Base-by-base conservation (phyloP, 192 early-diverging fungal species). In the Jimgerdemannia lactiflua region DNA sequence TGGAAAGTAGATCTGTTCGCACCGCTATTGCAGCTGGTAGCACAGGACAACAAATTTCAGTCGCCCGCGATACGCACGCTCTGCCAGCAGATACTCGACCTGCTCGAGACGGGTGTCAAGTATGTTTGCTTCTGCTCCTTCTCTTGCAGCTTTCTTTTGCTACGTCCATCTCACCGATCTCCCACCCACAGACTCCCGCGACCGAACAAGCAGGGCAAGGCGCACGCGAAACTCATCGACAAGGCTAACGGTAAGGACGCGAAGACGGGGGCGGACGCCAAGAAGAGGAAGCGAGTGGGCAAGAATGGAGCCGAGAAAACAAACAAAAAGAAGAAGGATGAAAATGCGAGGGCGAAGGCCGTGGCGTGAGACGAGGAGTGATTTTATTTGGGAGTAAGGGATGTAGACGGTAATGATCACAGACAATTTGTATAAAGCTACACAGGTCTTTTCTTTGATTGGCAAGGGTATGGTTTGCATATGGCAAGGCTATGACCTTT, bases 61-160 rank as follows among this genome's bases (percentile, higher is more conserved):
- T 80, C 79, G 41, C 75, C 79, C 59, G 82, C 82, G 39, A 69
- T 84, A 40, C 79, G 82, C 39, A 73, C 68, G n/a, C n/a, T 78
- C 64, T 77, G 75, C 39, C 78, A 79, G 29, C 82, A 83, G 64
- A 67, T 83, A 70, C 64, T 83, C 71, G 72, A 41, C 18, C 64
- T 83, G 77, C 79, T 83, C 72, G 82, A 72, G 10, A 80, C 76
- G 42, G 82, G 80, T 17, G 78, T 83, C 70, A 80, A 79, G 77
- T 70, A 75, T 72, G 73, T 74, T n/a, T 74, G 66, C 39, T 6
- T 73, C 11, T 39, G 41, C 29, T 29, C 42, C 64, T 39, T 18
- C 72, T 20, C 3, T 8, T 39, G 20, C 43, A 41, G 3, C 49
- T 64, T 54, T 72, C 44, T 72, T 63, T 64, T 77, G 73, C 78